Conservation (phyloP, 2,329 filamentous ascomycete species). For the Massarina eburnea region DNA sequence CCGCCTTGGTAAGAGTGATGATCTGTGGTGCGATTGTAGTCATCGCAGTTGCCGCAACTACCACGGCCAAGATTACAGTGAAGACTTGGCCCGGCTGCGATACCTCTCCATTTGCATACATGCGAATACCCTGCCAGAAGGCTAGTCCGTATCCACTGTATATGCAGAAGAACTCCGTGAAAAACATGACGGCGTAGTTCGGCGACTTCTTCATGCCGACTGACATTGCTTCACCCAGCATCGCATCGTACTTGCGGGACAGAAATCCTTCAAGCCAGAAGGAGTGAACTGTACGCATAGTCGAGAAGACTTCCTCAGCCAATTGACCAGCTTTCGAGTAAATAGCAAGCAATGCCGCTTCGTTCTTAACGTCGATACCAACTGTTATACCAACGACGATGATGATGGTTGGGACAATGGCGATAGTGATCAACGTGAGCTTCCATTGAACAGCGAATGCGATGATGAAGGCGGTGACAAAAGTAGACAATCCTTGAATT, state of each 20-base stretch:
- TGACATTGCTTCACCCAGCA: constrained; percentile 46
- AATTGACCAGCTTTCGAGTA: constrained; percentile 49
- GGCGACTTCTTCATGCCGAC: constrained; percentile 50
- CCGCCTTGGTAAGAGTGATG: constrained; percentile 60
- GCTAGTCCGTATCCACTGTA: constrained; percentile 50
- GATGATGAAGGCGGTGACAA: constrained; percentile 84
- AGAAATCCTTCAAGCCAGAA: constrained; percentile 52
- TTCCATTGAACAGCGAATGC: constrained; percentile 93
- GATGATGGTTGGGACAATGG: constrained; percentile 51
- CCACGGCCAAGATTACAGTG: constrained; percentile 39
- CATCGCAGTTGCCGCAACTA: constrained; percentile 62
- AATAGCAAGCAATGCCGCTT: constrained; percentile 42
- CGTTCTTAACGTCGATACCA: constrained; percentile 39
- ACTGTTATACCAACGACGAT: constrained; percentile 32
- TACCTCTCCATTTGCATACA: constrained; percentile 59
- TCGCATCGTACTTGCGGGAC: constrained; percentile 46
- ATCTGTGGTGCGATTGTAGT: constrained; percentile 88
- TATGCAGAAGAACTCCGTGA: constrained; percentile 46
- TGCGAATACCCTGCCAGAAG: constrained; percentile 55
- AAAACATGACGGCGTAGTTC: constrained; percentile 48
- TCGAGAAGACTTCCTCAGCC: constrained; percentile 55
- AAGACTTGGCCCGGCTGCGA: constrained; percentile 40
- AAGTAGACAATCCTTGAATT: constrained; percentile 50
- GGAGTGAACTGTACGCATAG: constrained; percentile 50
- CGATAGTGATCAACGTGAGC: constrained; percentile 73